Percentiles rank a stretch among this genome's conserved stretches.
Conservation (phyloP, 1,139 yeast genomes). For the Lodderomyces jiufengensis region DNA sequence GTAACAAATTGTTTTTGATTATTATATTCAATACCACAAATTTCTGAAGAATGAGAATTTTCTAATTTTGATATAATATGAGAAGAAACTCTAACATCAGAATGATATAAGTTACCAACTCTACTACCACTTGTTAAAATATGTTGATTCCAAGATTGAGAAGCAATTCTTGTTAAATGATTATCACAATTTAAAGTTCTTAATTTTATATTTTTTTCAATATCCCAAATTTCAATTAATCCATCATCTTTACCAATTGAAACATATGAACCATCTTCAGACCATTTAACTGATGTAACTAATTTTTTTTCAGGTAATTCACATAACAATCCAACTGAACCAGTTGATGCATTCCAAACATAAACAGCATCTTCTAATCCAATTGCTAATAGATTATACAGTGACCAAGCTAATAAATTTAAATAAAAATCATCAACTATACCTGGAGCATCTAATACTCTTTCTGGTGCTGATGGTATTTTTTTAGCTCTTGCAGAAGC, state of each 20-base stretch:
- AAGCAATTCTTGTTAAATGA: constrained; percentile 64
- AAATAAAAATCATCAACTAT: constrained; percentile 88
- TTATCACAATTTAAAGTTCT: constrained; percentile 76
- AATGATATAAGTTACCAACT: constrained; percentile 79
- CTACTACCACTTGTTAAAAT: constrained; percentile 79
- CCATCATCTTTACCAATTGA: constrained; percentile 88
- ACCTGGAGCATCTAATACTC: constrained; percentile 96
- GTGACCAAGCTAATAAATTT: constrained; percentile 86
- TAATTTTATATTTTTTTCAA: constrained; percentile 67
- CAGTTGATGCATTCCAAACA: constrained; percentile 89
- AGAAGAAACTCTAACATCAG: constrained; percentile 86
- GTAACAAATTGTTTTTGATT: constrained; percentile 87
- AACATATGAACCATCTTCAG: constrained; percentile 84
- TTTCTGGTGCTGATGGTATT: constrained; percentile 84
- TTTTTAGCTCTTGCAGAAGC: constrained; percentile 61
- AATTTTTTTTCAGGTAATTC: constrained; percentile 50
- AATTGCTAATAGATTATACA: constrained; percentile 77
- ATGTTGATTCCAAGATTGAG: constrained; percentile 85
- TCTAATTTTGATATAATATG: constrained; percentile 63
- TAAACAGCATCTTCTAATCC: constrained; percentile 84
- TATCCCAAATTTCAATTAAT: constrained; percentile 88
- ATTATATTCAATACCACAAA: constrained; percentile 90
- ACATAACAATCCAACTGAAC: constrained; percentile 69
- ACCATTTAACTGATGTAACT: constrained; percentile 84
- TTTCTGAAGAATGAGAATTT: constrained; percentile 71